Evolutionary conservation across 441 rosid genomes (phyloP).

Genomic region (Mallotus japonicus): DNA sequence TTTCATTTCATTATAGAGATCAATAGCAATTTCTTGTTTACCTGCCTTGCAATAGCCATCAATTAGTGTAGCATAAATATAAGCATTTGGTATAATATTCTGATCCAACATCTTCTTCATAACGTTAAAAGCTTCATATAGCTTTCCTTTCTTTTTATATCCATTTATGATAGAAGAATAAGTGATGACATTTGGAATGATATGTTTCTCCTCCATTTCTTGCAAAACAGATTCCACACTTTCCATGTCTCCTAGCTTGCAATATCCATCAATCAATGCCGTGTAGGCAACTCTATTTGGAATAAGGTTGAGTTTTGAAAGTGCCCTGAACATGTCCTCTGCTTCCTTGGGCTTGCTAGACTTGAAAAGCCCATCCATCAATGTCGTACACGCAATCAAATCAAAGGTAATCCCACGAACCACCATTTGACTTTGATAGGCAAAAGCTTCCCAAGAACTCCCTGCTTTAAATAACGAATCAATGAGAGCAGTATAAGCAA

Average conservation of each 20-base stretch:
- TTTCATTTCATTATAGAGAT: constrained; percentile 68
- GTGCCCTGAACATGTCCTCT: constrained; percentile 45
- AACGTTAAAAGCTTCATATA: constrained; percentile 52
- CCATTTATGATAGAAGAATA: constrained; percentile 71
- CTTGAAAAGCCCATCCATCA: constrained; percentile 85
- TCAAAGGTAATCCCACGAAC: constrained; percentile 75
- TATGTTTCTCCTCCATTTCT: constrained; percentile 60
- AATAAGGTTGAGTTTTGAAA: constrained; percentile 48
- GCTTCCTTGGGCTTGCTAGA: constrained; percentile 62
- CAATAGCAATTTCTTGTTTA: constrained; percentile 48
- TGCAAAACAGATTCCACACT: constrained; percentile 47
- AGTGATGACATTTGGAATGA: constrained; percentile 53
- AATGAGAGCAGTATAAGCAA: constrained; percentile 59
- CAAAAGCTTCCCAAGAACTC: constrained; percentile 52
- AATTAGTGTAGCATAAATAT: constrained; percentile 59
- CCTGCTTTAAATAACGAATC: constrained; percentile 70
- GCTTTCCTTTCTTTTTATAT: constrained; percentile 73
- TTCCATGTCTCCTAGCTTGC: constrained; percentile 71
- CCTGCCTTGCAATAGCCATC: constrained; percentile 77
- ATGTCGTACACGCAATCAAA: constrained; percentile 65
- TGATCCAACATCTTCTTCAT: constrained; percentile 57
- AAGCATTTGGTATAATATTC: constrained; percentile 53
- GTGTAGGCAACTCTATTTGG: constrained; percentile 64
- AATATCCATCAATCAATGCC: constrained; percentile 63
- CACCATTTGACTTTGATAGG: constrained; percentile 72